Conservation (phyloP, 1,139 yeast genomes). For the Magnusiomyces tetraspermus region DNA sequence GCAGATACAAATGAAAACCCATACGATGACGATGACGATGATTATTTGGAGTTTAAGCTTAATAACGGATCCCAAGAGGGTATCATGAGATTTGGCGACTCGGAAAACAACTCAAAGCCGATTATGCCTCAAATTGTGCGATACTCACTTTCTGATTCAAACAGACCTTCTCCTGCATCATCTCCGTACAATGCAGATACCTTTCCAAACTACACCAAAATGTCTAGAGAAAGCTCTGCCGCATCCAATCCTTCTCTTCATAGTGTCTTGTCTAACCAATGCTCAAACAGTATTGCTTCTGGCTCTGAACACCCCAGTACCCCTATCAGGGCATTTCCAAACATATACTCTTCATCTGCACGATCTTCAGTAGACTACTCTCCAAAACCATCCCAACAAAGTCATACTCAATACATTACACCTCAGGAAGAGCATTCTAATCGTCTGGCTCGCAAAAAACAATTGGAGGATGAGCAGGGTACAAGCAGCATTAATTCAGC, state of each 20-base stretch:
- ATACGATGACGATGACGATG: conserved; percentile 12
- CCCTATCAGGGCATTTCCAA: too few relatives aligned
- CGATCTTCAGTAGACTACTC: too few relatives aligned
- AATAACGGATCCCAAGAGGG: neutral
- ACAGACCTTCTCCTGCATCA: neutral
- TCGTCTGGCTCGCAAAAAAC: conserved; percentile 3
- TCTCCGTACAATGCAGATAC: conserved; percentile 1
- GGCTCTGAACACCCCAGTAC: too few relatives aligned
- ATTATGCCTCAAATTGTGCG: neutral
- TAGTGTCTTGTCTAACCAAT: neutral
- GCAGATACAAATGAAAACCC: neutral
- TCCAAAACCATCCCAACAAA: neutral
- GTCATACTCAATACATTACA: neutral
- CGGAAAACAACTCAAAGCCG: neutral
- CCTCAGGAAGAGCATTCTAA: conserved; percentile 2
- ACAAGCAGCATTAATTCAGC: neutral
- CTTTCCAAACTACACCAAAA: neutral
- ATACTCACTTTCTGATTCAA: conserved; percentile 4
- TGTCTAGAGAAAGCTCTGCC: neutral
- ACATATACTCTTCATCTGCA: too few relatives aligned
- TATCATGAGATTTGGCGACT: conserved; percentile 1
- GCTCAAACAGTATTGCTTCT: too few relatives aligned
- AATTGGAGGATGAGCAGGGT: neutral
- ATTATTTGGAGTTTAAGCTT: conserved; percentile 11
- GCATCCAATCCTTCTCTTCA: neutral